Evolutionary conservation across 1,139 yeast genomes (phyloP), one percentile per base, ranked within the genome.

Genomic region (Pneumocystis jirovecii): DNA sequence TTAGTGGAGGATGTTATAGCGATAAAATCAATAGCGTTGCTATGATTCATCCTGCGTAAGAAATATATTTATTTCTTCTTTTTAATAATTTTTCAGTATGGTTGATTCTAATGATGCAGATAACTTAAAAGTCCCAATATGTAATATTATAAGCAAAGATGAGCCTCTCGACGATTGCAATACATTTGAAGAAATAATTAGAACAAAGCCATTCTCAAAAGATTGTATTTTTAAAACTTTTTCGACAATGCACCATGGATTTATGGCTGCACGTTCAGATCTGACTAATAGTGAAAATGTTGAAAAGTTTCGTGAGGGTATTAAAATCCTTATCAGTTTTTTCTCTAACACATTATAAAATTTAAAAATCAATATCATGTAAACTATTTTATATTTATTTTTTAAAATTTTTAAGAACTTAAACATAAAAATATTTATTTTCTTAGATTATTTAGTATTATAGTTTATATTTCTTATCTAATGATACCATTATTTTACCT

Each of bases 231-330:
- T 37, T 17, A 61, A 61, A 34, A 37, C 42, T 61, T 61, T 42
- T 60, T 3, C 12, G 1, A 61, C 42, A 21, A 61, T 42, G 40
- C 57, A 39, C 57, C 63, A 61, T 44, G 63, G 63, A 61, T 61
- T 61, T 50, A 44, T 44, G 45, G 63, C 63, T 3, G 63, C 63
- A 15, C 45, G 63, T 39, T 37, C 57, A 12, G 63, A 61, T 61
- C 56, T 40, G 15, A 40, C 62, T 15, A 42, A 60, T 4, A 25
- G n/a, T 12, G 57, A 50, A 50, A 50, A 50, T 25, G 57, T 50
- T 50, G 12, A 4, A 8, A 25, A 25, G 10, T 50, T 50, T 50
- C 57, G 57, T 25, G 57, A 50, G 12, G 57, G 57, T 3, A 12
- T 50, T 50, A 50, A 50, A 21, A 25, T 50, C 25, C 57, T 50